phyloP scores from a whole-genome alignment of 345 rosid species.

The Euclidium syriacum region DNA sequence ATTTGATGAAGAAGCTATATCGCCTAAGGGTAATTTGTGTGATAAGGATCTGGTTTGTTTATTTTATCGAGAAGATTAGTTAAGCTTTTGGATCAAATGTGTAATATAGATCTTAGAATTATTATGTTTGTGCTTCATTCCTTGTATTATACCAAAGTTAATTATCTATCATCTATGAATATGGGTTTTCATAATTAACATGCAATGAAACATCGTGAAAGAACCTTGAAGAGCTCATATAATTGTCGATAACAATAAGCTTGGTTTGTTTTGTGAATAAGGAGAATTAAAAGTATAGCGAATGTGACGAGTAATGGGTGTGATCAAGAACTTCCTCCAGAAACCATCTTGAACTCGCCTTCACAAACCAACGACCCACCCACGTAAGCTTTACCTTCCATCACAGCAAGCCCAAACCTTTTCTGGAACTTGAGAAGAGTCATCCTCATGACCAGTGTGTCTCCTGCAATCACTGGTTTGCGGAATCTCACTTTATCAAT shows the following conservation, averaged over 20 bases:
- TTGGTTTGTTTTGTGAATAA: background rate
- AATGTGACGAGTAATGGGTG: background rate
- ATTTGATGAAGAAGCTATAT: background rate
- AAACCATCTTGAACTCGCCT: slow-evolving; percentile 81
- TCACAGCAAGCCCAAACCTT: slow-evolving; percentile 83
- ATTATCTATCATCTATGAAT: slow-evolving; percentile 13
- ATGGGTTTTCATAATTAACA: background rate
- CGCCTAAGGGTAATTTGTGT: background rate
- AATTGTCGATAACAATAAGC: background rate
- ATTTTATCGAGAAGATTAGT: background rate
- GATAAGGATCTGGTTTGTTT: background rate
- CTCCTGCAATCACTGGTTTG: slow-evolving; percentile 93
- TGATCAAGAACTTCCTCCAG: slow-evolving; percentile 19
- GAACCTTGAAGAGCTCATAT: background rate
- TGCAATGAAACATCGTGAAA: background rate
- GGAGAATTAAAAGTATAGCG: background rate
- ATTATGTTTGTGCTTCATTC: slow-evolving; percentile 3
- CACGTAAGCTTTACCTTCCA: slow-evolving; percentile 95
- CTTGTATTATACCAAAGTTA: slow-evolving; percentile 10
- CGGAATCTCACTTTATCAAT: slow-evolving; percentile 86
- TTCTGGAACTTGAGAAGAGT: slow-evolving; percentile 74
- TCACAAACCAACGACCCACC: slow-evolving; percentile 76
- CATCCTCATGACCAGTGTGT: slow-evolving; percentile 92
- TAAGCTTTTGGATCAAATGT: slow-evolving; percentile 8
- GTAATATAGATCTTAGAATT: background rate